These are phyloP conservation scores for Setomelanomma holmii DNA, from an alignment of 2,329 filamentous ascomycete genomes.

Conservation along the genomic window DNA sequence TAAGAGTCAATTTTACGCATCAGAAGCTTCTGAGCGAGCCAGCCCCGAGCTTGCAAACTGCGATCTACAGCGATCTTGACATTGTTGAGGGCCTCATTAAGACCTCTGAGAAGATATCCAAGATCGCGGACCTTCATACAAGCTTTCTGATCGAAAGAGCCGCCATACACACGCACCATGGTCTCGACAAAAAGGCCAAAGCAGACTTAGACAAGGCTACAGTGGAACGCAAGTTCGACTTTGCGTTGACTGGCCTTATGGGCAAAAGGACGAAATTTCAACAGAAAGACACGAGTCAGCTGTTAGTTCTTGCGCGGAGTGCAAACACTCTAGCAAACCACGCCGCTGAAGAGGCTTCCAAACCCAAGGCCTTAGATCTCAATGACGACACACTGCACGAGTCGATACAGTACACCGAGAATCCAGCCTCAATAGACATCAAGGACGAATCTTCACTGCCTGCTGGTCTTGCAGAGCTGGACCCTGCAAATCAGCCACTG, in stretches of 20 bases:
- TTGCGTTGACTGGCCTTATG: constrained; percentile 82
- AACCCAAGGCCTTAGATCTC: constrained; percentile 74
- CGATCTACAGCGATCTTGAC: constrained; percentile 66
- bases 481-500: constrained; percentile 81
- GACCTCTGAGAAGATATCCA: constrained; percentile 24
- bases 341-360: constrained; percentile 36
- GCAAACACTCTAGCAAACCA: constrained; percentile 39
- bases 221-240: constrained; percentile 73
- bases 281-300: constrained; percentile 80
- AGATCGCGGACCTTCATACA: constrained; percentile 50
- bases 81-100: constrained; percentile 58
- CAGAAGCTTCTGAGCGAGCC: constrained; percentile 71
- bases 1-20: constrained; percentile 77
- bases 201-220: constrained; percentile 74
- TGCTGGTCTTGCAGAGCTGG: constrained; percentile 66
- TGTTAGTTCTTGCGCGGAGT: constrained; percentile 89
- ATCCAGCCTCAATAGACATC: constrained; percentile 52
- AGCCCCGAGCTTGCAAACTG: constrained; percentile 65
- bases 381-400: constrained; percentile 96
- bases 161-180: constrained; percentile 83
- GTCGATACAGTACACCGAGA: constrained; percentile 77
- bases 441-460: constrained; percentile 64
- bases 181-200: constrained; percentile 77
- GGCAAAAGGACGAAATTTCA: constrained; percentile 87
- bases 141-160: constrained; percentile 83